Evolutionary conservation across 1,284 basidiomycete genomes (phyloP), one percentile per base, ranked within the genome.

Genomic region (Rhodotorula mucilaginosa): DNA sequence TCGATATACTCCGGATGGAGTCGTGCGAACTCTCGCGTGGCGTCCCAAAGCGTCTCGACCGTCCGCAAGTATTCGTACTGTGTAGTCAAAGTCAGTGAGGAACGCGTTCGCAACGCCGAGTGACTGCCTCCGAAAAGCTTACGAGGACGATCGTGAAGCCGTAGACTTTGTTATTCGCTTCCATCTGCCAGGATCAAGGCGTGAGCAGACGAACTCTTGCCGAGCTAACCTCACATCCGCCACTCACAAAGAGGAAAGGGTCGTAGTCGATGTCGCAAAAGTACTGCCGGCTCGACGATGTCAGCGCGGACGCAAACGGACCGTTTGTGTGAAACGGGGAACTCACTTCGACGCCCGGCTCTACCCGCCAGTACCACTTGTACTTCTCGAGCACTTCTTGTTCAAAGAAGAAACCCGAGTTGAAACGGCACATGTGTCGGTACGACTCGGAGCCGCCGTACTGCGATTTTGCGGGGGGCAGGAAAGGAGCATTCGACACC

Each of bases 331-430:
- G 15, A 31, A 47, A 5, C 13, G 5, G 4, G 18, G 15, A 16
- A 52, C 64, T 39, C 29, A 72, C 64, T 56, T 67, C 71, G 57
- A 79, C 71, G 34, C 74, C 69, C 13, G 78, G 78, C 85, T 87
- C 86, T 80, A 92, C 87, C 78, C 89, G 88, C 95, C 95, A 97
- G 82, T 97, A 98, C 82, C 94, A 97, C 78, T 88, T 90, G 82
- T 90, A 94, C 65, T 88, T 84, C 74, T 88, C 86, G 52, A 96
- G 74, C 13, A 80, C 51, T 12, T 76, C 74, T 57, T 81, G 79
- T 56, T 65, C 67, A 60, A 68, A 77, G 70, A 67, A 73, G 68
- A 67, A 73, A 49, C 59, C 49, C 23, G 67, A 64, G 64, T 66
- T 68, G 61, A 63, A 73, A 16, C 72, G 65, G 68, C 72, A 74